phyloP scores from a whole-genome alignment of 352 stramenopile genomes.

The Pythium diclinum region DNA sequence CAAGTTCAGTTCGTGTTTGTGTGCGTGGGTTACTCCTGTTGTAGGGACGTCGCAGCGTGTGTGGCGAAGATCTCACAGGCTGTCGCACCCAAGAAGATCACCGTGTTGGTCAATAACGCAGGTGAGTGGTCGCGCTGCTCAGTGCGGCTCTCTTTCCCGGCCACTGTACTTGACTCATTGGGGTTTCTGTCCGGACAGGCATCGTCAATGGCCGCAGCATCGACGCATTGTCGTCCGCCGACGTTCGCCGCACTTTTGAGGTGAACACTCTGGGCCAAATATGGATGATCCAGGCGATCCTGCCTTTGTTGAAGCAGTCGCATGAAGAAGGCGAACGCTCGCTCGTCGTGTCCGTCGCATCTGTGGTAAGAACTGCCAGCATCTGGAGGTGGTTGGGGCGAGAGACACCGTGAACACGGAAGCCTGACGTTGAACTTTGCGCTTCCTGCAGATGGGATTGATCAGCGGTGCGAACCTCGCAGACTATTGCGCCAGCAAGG shows the following conservation, averaged over 20 bases:
- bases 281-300: conserved; percentile 56
- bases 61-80: conserved; percentile 12
- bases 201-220: conserved; percentile 31
- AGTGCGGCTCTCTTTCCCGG: not conserved
- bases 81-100: conserved; percentile 23
- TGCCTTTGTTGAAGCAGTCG: conserved; percentile 62
- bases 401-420: not conserved
- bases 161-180: not conserved
- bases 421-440: conserved; percentile 1
- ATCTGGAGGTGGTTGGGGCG: not conserved
- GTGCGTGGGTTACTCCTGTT: not conserved
- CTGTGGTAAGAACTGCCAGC: conserved; percentile 38
- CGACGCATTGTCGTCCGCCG: conserved; percentile 20
- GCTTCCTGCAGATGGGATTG: conserved; percentile 55
- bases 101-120: conserved; percentile 36
- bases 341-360: conserved; percentile 73
- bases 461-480: conserved; percentile 52
- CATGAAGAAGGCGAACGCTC: conserved; percentile 23
- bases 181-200: conserved; percentile 25
- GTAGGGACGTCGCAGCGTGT: conserved; percentile 25
- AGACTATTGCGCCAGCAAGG: conserved; percentile 83
- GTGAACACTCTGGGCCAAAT: conserved; percentile 68
- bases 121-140: conserved; percentile 14
- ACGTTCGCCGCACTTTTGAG: conserved; percentile 29
- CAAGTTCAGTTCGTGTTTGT: conserved; percentile 1